Evolutionary conservation across 768 basidiomycete genomes (phyloP).

Genomic region (Botryobasidium botryosum): DNA sequence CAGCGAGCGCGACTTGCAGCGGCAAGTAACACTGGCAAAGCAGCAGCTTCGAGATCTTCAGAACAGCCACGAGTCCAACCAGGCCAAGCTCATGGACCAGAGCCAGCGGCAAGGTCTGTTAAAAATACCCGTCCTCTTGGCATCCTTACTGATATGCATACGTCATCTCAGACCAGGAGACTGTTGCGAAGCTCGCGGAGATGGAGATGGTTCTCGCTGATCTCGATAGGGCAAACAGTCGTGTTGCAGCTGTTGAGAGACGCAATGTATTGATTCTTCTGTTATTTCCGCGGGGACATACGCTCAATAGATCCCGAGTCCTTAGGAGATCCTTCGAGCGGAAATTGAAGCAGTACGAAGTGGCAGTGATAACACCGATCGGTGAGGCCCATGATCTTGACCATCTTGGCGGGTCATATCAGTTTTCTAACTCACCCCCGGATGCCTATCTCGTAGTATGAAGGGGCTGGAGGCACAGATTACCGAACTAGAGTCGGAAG

Average conservation of each 20-base stretch:
- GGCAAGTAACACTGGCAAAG: conserved; percentile 78
- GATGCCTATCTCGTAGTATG: conserved; percentile 30
- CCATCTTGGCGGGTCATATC: conserved; percentile 2
- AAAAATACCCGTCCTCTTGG: neutral
- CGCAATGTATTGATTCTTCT: conserved; percentile 47
- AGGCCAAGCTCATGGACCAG: conserved; percentile 83
- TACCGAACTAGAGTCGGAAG: conserved; percentile 58
- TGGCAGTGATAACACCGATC: conserved; percentile 51
- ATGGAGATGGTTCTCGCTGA: conserved; percentile 92
- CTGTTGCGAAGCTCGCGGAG: conserved; percentile 75
- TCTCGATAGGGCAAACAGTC: conserved; percentile 84
- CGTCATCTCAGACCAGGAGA: conserved; percentile 59
- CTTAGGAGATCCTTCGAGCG: conserved; percentile 80
- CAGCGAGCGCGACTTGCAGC: conserved; percentile 84
- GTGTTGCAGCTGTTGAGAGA: conserved; percentile 82
- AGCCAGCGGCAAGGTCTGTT: conserved; percentile 69
- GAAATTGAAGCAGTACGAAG: conserved; percentile 84
- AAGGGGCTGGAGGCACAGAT: conserved; percentile 58
- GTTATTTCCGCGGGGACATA: neutral
- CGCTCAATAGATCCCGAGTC: neutral
- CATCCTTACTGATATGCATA: neutral
- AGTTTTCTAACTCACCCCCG: neutral
- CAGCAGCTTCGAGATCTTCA: conserved; percentile 83
- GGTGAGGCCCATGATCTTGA: conserved; percentile 29
- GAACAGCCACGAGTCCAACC: conserved; percentile 78